Conservation (phyloP, 768 basidiomycete genomes). For the Kwoniella newhampshirensis region DNA sequence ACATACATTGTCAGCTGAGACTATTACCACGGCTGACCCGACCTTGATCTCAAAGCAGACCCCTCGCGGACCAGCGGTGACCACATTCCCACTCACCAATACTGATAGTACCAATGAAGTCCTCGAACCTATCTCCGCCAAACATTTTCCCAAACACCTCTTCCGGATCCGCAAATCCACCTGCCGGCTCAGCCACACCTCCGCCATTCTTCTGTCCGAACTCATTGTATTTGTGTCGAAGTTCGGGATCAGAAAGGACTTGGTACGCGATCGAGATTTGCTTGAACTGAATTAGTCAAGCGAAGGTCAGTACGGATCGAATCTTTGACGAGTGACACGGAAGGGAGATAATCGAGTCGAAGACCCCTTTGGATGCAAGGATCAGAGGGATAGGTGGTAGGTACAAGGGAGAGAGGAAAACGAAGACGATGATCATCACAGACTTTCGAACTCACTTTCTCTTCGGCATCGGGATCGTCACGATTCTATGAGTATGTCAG, state of each 20-base stretch:
- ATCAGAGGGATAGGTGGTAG: background rate
- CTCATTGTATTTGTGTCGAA: conserved; percentile 52
- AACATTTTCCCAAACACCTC: conserved; percentile 54
- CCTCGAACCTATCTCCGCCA: conserved; percentile 50
- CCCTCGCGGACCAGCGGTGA: no score
- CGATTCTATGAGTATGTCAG: conserved; percentile 37
- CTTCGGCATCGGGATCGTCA: conserved; percentile 52
- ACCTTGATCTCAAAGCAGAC: no score
- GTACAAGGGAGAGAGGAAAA: background rate
- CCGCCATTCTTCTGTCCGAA: conserved; percentile 53
- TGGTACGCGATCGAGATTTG: conserved; percentile 53
- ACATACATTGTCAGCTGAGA: background rate
- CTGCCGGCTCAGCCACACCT: conserved; percentile 49
- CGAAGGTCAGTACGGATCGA: no score
- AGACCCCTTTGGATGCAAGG: background rate
- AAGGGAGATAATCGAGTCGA: background rate
- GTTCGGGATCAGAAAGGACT: conserved; percentile 52
- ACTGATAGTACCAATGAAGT: conserved; percentile 49
- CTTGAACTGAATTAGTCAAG: no score
- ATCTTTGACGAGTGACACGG: no score
- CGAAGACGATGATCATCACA: no score
- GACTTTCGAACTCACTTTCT: conserved; percentile 52
- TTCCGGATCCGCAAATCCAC: conserved; percentile 53
- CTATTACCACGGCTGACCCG: background rate
- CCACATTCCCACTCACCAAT: conserved; percentile 44